Conservation (phyloP, 805 yeast genomes). For the Ogataea paraovalis region DNA sequence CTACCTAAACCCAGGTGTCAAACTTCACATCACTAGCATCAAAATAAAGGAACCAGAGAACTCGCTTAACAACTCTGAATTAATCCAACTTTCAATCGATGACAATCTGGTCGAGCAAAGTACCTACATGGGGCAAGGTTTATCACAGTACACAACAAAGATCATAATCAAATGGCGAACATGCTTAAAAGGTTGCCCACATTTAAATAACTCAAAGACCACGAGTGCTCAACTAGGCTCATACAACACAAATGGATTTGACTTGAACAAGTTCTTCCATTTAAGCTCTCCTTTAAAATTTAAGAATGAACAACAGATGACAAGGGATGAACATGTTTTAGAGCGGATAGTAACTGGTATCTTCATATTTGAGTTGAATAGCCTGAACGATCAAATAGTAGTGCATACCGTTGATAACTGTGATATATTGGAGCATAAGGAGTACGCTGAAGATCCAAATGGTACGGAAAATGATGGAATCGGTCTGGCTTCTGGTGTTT, state of each 20-base stretch:
- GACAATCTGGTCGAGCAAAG: constrained; percentile 16
- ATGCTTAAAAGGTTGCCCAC: constrained; percentile 48
- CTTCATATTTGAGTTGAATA: constrained; percentile 62
- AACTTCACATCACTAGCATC: constrained; percentile 48
- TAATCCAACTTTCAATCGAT: constrained; percentile 25
- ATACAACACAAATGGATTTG: constrained; percentile 18
- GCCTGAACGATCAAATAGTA: constrained; percentile 46
- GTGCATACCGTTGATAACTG: constrained; percentile 69
- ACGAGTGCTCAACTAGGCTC: constrained; percentile 26
- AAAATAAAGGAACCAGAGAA: constrained; percentile 29
- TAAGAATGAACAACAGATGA: neutral
- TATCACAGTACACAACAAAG: constrained; percentile 43
- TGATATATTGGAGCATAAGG: constrained; percentile 48
- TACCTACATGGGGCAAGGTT: constrained; percentile 7
- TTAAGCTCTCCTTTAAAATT: constrained; percentile 5
- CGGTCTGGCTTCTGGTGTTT: constrained; percentile 19
- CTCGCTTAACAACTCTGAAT: constrained; percentile 22
- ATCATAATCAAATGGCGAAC: constrained; percentile 55
- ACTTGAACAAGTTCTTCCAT: constrained; percentile 7
- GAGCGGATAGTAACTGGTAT: constrained; percentile 48
- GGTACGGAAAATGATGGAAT: constrained; percentile 10
- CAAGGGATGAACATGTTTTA: constrained; percentile 8
- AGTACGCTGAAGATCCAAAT: constrained; percentile 7
- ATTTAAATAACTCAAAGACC: constrained; percentile 32
- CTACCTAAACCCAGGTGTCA: constrained; percentile 48